phyloP scores from a whole-genome alignment of 2,329 filamentous ascomycete species.

The Bertia moriformis region DNA sequence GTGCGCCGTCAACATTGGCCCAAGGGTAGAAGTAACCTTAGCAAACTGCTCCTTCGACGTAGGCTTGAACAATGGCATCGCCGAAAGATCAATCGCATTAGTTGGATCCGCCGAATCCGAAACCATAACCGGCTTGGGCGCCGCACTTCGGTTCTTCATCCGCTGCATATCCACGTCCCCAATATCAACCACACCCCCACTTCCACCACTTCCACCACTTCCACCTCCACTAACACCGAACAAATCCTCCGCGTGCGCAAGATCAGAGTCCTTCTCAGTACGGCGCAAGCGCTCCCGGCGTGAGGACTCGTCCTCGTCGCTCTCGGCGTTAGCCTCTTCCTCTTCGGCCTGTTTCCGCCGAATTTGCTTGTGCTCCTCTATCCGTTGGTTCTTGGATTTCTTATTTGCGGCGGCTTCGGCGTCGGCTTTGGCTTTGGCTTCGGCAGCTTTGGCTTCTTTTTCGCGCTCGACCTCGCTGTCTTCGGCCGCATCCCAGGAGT shows the following conservation, averaged over 20 bases:
- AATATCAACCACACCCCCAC: no score
- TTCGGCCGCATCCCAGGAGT: constrained; percentile 92
- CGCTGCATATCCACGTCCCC: constrained; percentile 51
- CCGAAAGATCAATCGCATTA: constrained; percentile 66
- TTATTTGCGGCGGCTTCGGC: constrained; percentile 79
- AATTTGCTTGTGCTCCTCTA: constrained; percentile 62
- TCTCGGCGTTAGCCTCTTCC: constrained; percentile 39
- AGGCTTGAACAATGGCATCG: constrained; percentile 77
- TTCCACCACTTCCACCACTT: constrained; percentile 56
- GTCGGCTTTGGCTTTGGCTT: constrained; percentile 77
- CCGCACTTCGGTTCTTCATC: constrained; percentile 40
- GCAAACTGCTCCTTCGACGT: constrained; percentile 76
- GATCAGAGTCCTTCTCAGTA: constrained; percentile 75
- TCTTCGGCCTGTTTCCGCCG: constrained; percentile 35
- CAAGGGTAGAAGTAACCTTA: constrained; percentile 62
- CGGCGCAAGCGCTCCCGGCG: constrained; percentile 60
- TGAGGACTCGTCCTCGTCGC: constrained; percentile 61
- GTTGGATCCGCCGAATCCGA: constrained; percentile 60
- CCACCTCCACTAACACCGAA: no score
- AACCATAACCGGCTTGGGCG: constrained; percentile 45
- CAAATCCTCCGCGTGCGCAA: constrained; percentile 79
- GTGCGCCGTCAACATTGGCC: constrained; percentile 61
- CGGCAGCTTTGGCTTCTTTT: constrained; percentile 75
- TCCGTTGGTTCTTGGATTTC: constrained; percentile 75
- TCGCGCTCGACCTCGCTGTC: constrained; percentile 84